Base-by-base conservation (phyloP, 1,284 basidiomycete species). In the Sutorius eximius region DNA sequence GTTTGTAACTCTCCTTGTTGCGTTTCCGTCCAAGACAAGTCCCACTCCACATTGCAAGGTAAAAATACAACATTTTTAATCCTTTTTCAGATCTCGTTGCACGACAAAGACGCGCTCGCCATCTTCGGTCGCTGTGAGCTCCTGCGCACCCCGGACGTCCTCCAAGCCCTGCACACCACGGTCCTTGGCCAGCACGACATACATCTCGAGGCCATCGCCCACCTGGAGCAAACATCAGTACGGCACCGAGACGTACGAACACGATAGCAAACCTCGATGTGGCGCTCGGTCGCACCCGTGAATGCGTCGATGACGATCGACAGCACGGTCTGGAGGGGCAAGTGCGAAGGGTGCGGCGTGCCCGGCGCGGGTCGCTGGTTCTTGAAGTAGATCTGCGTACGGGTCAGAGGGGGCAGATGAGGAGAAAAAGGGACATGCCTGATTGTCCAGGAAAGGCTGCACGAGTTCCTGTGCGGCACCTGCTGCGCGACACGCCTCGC, bases 391-490 rank as follows among this genome's bases (percentile, higher is more conserved):
- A 97, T 93, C 94, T 97, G 67, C 38, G 24, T 27, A 27, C 5
- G 24, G 24, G 24, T 27, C 5, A 27, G 24, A 27, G 6, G 24
- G 24, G 24, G 5, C 24, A 27, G 45, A 53, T 42, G 43, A 41
- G 38, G 50, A 53, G 37, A 18, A 46, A 22, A 15, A n/a, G 24
- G 18, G 48, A 60, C 82, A 75, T 69, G 89, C 93, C 83, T 96
- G 94, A 73, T 95, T 97, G 74, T 98, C 95, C 67, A 98, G 78
- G 84, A 97, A 96, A 5, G 95, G 95, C 70, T 98, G 95, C 15
- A 98, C 85, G 37, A 98, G 82, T 45, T 86, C 82, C 70, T 93
- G 89, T 24, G 94, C 95, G 11, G 94, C 91, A 56, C 95, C 95
- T 45, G 94, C 93, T 36, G 93, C 93, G 61, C 95, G 87, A 76